Percentiles rank a stretch among this genome's conserved stretches.
phyloP scores from a whole-genome alignment of 202 grass and related monocot species.

The Panicum hallii region DNA sequence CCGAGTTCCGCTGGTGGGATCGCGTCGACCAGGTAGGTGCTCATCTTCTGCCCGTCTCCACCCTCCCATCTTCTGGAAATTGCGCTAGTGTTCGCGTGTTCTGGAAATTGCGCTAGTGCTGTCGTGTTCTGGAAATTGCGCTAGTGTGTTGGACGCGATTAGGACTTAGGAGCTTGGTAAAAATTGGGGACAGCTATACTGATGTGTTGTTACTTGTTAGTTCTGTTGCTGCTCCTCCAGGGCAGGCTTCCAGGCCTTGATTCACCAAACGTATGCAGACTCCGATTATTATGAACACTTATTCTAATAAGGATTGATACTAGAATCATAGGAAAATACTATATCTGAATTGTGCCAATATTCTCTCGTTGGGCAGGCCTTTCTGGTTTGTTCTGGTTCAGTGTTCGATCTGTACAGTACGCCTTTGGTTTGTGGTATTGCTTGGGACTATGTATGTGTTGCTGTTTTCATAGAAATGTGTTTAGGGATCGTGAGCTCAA shows the following conservation, averaged over 20 bases:
- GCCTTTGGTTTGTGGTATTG: not conserved
- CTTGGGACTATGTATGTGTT: not conserved
- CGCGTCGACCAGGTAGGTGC: constrained; percentile 84
- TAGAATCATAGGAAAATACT: not conserved
- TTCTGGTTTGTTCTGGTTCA: constrained; percentile 1
- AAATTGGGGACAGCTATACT: not conserved
- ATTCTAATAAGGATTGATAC: not conserved
- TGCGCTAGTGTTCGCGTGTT: not conserved
- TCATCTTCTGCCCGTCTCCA: not conserved
- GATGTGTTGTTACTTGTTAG: no score
- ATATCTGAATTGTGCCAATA: not conserved
- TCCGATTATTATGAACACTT: not conserved
- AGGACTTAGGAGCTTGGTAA: not conserved
- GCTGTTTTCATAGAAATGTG: not conserved
- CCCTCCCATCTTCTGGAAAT: no score
- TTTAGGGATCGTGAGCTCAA: not conserved
- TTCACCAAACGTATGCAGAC: not conserved
- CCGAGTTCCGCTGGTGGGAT: constrained; percentile 92
- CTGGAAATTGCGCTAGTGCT: not conserved
- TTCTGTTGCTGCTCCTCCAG: not conserved
- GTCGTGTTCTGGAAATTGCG: not conserved
- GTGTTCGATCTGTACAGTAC: not conserved
- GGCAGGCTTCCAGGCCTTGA: not conserved
- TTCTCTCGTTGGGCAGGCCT: not conserved
- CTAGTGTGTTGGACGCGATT: not conserved